A percentile compares a stretch with the other conserved stretches of the same genome.
Evolutionary conservation across 2,329 filamentous ascomycete species (phyloP).

Genomic region (Xylaria sp.): DNA sequence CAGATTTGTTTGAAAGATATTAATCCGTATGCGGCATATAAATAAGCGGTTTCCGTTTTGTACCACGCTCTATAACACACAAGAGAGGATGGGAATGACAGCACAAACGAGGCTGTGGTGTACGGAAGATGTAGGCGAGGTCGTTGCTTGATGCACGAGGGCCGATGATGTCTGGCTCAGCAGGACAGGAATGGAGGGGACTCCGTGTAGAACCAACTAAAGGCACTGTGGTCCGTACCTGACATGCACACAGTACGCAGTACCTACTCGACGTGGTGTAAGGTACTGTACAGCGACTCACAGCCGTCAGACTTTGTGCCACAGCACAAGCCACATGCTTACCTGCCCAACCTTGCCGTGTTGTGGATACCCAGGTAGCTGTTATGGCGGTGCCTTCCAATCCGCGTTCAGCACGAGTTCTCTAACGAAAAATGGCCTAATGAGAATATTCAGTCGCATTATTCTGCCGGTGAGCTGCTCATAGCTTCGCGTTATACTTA

Average conservation of each 20-base stretch:
- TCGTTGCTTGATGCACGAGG: too few relatives aligned
- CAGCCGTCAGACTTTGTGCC: not conserved
- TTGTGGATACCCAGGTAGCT: not conserved
- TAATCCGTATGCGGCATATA: not conserved
- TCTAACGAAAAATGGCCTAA: constrained; percentile 8
- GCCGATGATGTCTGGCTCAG: too few relatives aligned
- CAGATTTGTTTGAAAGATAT: not conserved
- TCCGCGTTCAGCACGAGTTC: not conserved
- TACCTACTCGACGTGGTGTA: too few relatives aligned
- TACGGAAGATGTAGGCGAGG: not conserved
- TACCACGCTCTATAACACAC: not conserved
- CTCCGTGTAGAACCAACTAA: too few relatives aligned
- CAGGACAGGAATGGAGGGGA: too few relatives aligned
- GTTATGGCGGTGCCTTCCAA: constrained; percentile 9
- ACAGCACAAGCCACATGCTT: constrained; percentile 1
- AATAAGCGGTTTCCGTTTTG: not conserved
- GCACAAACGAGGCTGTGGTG: constrained; percentile 1
- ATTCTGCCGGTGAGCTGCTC: not conserved
- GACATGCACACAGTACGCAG: not conserved
- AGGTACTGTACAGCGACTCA: not conserved
- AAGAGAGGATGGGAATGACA: not conserved
- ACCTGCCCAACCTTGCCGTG: not conserved
- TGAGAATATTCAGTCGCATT: constrained; percentile 4
- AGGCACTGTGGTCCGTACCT: too few relatives aligned
- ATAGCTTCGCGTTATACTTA: not conserved